phyloP scores from a whole-genome alignment of 495 filamentous ascomycete species.

The Apiosordaria backusii region DNA sequence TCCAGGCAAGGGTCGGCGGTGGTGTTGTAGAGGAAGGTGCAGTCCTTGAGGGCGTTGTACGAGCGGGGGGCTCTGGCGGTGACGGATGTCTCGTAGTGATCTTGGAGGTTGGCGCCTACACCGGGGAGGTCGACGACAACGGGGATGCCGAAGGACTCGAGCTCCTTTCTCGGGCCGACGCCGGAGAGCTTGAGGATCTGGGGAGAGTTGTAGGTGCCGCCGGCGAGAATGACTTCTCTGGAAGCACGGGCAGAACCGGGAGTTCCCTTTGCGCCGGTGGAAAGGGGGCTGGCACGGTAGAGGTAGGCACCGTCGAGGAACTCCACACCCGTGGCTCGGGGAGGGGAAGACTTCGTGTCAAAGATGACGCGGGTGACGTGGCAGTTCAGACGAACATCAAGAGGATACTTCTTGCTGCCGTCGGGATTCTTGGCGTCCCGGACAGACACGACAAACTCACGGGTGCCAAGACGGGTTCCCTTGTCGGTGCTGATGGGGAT shows the following conservation, averaged over 20 bases:
- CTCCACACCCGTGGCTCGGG: conserved; percentile 58
- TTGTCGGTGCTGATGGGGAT: conserved; percentile 50
- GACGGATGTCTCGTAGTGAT: conserved; percentile 57
- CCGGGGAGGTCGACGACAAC: conserved; percentile 54
- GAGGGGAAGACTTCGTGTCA: conserved; percentile 37
- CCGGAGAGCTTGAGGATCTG: conserved; percentile 63
- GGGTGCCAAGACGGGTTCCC: conserved; percentile 46
- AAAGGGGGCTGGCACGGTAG: conserved; percentile 55
- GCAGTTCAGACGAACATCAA: conserved; percentile 58
- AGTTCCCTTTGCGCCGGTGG: conserved; percentile 33
- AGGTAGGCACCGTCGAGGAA: conserved; percentile 58
- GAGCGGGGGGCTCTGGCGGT: conserved; percentile 42
- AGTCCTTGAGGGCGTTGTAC: conserved; percentile 43
- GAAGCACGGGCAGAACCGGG: conserved; percentile 47
- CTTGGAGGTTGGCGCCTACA: conserved; percentile 65
- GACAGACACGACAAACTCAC: conserved; percentile 53
- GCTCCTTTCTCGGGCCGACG: conserved; percentile 51
- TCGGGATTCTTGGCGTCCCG: conserved; percentile 48
- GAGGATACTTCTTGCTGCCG: conserved; percentile 53
- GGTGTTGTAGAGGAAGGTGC: conserved; percentile 43
- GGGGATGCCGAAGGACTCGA: conserved; percentile 47
- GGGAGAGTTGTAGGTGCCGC: conserved; percentile 59
- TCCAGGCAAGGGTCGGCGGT: conserved; percentile 49
- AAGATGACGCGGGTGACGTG: conserved; percentile 61
- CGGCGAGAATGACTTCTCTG: conserved; percentile 62